Evolutionary conservation across 2,329 filamentous ascomycete genomes (phyloP).

Genomic region (Byssothecium circinans): DNA sequence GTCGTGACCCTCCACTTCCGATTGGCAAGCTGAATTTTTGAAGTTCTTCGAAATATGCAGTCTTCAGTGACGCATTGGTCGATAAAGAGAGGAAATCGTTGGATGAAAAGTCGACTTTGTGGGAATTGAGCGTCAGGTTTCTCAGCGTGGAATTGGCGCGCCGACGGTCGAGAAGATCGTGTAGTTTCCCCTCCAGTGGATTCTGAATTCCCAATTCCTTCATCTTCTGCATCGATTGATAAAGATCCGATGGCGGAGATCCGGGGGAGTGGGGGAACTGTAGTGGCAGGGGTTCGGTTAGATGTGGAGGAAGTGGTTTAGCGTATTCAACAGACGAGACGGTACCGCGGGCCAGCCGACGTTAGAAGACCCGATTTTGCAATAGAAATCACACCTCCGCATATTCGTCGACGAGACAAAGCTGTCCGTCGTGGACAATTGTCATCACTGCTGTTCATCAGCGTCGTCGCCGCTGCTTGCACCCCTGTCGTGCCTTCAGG

Average conservation of each 20-base stretch:
- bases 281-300: not conserved
- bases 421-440: not conserved
- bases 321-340: not conserved
- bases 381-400: not conserved
- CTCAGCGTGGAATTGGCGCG: slow-evolving; percentile 39
- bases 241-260: not conserved
- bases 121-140: slow-evolving; percentile 34
- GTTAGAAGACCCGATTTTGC: not conserved
- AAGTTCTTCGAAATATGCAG: slow-evolving; percentile 53
- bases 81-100: slow-evolving; percentile 67
- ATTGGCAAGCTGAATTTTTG: slow-evolving; percentile 45
- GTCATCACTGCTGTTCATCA: not conserved
- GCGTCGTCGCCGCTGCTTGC: not conserved
- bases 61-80: slow-evolving; percentile 50
- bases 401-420: too few species aligned
- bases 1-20: slow-evolving; percentile 61
- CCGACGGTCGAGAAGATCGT: slow-evolving; percentile 44
- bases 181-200: slow-evolving; percentile 27
- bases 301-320: not conserved
- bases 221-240: slow-evolving; percentile 12
- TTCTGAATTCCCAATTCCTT: not conserved
- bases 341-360: not conserved
- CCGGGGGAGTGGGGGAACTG: slow-evolving; percentile 1
- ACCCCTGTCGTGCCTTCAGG: slow-evolving; percentile 1
- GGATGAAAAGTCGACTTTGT: slow-evolving; percentile 61